Conservation (phyloP, 2,329 filamentous ascomycete species). For the Huntiella moniliformis region DNA sequence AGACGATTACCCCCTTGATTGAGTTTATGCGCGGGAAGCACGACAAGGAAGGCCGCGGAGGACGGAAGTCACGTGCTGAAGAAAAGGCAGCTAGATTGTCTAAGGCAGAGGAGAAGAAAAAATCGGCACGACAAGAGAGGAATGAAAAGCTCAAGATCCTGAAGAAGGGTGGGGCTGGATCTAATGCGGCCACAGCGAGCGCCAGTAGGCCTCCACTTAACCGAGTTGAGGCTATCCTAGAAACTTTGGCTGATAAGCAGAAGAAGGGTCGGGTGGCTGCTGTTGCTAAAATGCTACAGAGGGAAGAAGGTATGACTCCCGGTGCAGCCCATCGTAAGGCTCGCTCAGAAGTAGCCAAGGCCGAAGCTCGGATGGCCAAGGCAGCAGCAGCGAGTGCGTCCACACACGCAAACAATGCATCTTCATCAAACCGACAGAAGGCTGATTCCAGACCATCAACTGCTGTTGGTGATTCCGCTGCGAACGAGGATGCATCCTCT, state of each 20-base stretch:
- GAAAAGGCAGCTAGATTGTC: constrained; percentile 29
- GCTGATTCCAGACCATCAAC: background rate
- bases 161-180: constrained; percentile 34
- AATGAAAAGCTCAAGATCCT: constrained; percentile 46
- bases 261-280: constrained; percentile 42
- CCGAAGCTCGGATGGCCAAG: constrained; percentile 28
- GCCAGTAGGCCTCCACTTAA: constrained; percentile 20
- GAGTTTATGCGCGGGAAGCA: constrained; percentile 83
- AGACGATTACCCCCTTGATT: constrained; percentile 59
- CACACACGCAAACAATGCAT: background rate
- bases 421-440: constrained; percentile 1
- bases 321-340: constrained; percentile 43
- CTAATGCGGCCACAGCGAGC: constrained; percentile 23
- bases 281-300: constrained; percentile 45
- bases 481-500: constrained; percentile 5
- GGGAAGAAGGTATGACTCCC: constrained; percentile 45
- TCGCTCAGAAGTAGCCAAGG: constrained; percentile 38
- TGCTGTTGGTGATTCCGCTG: constrained; percentile 5
- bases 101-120: constrained; percentile 43
- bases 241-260: constrained; percentile 26
- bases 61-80: constrained; percentile 39
- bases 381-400: constrained; percentile 13
- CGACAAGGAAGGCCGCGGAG: constrained; percentile 35
- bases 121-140: constrained; percentile 26
- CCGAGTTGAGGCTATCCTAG: constrained; percentile 14